These are phyloP conservation scores for Pichia cephalocereana DNA, from an alignment of 805 yeast species.

Conservation along the genomic window DNA sequence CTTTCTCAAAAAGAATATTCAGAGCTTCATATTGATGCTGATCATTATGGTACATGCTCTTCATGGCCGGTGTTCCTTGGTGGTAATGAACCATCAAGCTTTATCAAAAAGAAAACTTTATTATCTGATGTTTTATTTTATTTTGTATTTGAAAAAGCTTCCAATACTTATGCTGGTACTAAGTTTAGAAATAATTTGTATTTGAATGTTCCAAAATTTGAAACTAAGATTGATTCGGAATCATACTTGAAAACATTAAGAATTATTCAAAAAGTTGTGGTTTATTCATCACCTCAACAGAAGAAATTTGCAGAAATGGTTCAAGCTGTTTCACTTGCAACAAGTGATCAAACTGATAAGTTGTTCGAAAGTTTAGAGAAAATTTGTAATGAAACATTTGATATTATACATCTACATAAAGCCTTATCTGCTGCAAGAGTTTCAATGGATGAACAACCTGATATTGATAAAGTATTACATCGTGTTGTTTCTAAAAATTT, in stretches of 20 bases:
- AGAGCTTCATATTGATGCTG: constrained; percentile 29
- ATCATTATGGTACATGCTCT: constrained; percentile 49
- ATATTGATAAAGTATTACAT: constrained; percentile 27
- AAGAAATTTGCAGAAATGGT: constrained; percentile 48
- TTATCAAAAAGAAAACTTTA: constrained; percentile 30
- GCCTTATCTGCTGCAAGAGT: constrained; percentile 36
- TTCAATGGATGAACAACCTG: constrained; percentile 27
- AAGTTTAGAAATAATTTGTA: constrained; percentile 36
- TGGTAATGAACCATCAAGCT: constrained; percentile 49
- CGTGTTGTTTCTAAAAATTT: constrained; percentile 28
- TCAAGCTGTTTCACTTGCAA: constrained; percentile 57
- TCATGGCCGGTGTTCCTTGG: constrained; percentile 88
- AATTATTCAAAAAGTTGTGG: constrained; percentile 52
- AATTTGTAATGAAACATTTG: constrained; percentile 5
- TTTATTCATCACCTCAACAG: constrained; percentile 57
- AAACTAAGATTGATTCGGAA: constrained; percentile 58
- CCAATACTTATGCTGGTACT: constrained; percentile 27
- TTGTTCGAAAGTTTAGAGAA: constrained; percentile 7
- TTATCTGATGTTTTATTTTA: constrained; percentile 57
- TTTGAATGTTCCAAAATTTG: constrained; percentile 62
- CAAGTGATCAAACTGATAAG: constrained; percentile 50
- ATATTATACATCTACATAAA: constrained; percentile 11
- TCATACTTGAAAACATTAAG: constrained; percentile 64
- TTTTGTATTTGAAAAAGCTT: constrained; percentile 48
- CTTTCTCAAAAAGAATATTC: constrained; percentile 43